Evolutionary conservation across 164 flowering plant genomes (phyloP), one percentile per base, ranked within the genome.

Genomic region (Platanus orientalis): DNA sequence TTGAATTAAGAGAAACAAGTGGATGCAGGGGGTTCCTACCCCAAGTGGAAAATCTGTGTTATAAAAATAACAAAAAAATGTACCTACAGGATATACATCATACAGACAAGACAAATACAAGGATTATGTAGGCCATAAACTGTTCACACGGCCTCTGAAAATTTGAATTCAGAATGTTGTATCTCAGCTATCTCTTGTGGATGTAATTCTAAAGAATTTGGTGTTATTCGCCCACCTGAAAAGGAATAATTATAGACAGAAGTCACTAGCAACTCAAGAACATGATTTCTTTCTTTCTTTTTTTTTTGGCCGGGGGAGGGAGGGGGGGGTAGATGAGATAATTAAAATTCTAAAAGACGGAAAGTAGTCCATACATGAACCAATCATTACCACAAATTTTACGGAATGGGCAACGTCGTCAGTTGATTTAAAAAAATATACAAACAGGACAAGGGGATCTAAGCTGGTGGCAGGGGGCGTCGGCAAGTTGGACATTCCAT

Each of bases 401-500:
- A 50, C 23, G 44, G 55, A 39, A 26, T 10, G 52, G 59, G 40
- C 47, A 60, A 53, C 26, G 67, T 66, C 26, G 67, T 66, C 72
- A 72, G 61, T 58, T 57, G 65, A 64, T 58, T 71, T 63, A 69
- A 67, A 61, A 32, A 9, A 32, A 32, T 69, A 65, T 74, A 61
- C 70, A 72, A 47, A 71, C 36, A 40, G 58, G 66, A 56, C 21
- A 61, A 45, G 63, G 47, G 50, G 36, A 32, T 32, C 77, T 75
- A 94, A 44, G 92, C 90, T 32, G 98, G 95, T 24, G 98, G 98
- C 48, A 94, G 81, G 26, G 91, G 74, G 42, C 98, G 91, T 59
- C 97, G 88, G 66, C 98, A 94, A 47, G 98, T 90, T 13, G 98
- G 97, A 78, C 98, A 94, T 73, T 91, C 98, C 98, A 94, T 94